Base-by-base conservation (phyloP, 169 alveolate species). In the Plasmodium inui region DNA sequence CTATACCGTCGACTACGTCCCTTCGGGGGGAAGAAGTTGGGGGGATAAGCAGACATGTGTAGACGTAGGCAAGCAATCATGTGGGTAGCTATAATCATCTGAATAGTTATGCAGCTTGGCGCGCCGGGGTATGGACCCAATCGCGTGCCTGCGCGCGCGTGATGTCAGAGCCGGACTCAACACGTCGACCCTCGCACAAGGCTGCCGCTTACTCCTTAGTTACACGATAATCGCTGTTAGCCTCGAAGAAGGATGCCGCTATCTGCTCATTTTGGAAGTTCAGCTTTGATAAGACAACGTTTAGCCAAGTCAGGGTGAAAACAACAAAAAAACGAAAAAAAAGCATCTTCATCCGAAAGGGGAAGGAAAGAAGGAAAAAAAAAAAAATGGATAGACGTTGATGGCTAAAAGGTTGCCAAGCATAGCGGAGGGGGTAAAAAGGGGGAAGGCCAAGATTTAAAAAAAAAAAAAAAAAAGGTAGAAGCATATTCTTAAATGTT, bases 201-300 rank as follows among this genome's bases (percentile, higher is more conserved):
- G 39, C 14, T 41, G 8, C 28, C 26, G 8, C 72, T n/a, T 86
- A 86, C 93, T 78, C 93, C 53, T 86, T 86, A 32, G 93, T 86
- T 37, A 86, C 88, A 26, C n/a, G 46, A 39, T 86, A 55, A 26
- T 79, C 39, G 30, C 61, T 76, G 80, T 86, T 57, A 28, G 93
- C 80, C 46, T 86, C 82, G 34, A 86, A 86, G 80, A 86, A 86
- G 53, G 88, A 26, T 39, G 61, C 22, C 67, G 93, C 93, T 30
- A 86, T 28, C 70, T 86, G 88, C 46, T 86, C 93, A 61, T 86
- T 86, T 78, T 76, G 88, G 67, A 76, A 86, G 73, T 86, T 78
- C 80, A 86, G 70, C 41, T 86, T 86, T 76, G 93, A 86, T 76
- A 78, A 76, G 93, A 86, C 93, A 86, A 19, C 81, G 44, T 86